These are phyloP conservation scores for Curvularia sp. DNA, from an alignment of 2,329 filamentous ascomycete species.

Conservation along the genomic window DNA sequence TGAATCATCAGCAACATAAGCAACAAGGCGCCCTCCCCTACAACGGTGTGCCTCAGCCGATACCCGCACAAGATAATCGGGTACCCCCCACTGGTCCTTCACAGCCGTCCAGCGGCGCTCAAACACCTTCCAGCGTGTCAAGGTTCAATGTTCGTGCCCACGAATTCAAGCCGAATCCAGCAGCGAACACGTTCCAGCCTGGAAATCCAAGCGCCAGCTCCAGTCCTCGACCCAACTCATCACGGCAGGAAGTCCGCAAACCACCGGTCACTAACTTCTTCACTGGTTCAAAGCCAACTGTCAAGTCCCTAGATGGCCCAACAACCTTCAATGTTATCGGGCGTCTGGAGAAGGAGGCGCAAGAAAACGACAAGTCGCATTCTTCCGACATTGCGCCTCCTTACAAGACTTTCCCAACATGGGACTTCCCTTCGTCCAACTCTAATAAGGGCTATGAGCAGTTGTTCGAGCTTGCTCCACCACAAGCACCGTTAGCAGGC, in stretches of 20 bases:
- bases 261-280: conserved; percentile 59
- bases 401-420: conserved; percentile 84
- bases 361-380: conserved; percentile 58
- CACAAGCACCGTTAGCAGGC: conserved; percentile 64
- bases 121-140: conserved; percentile 62
- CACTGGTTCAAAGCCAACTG: conserved; percentile 71
- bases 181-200: conserved; percentile 81
- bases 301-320: conserved; percentile 60
- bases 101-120: conserved; percentile 56
- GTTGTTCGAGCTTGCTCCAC: conserved; percentile 74
- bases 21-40: conserved; percentile 48
- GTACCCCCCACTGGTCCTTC: conserved; percentile 76
- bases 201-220: conserved; percentile 67
- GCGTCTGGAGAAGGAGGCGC: conserved; percentile 70
- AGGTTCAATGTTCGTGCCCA: conserved; percentile 68
- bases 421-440: conserved; percentile 75
- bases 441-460: conserved; percentile 80
- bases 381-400: conserved; percentile 86
- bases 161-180: conserved; percentile 87
- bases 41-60: conserved; percentile 61
- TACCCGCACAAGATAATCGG: conserved; percentile 70
- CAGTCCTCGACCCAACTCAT: conserved; percentile 68
- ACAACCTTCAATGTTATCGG: conserved; percentile 69
- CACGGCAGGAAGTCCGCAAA: conserved; percentile 41
- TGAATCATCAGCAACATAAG: conserved; percentile 62